Base-by-base conservation (phyloP, 371 early-diverging fungal genomes). In the Syncephalastrum contaminatum region DNA sequence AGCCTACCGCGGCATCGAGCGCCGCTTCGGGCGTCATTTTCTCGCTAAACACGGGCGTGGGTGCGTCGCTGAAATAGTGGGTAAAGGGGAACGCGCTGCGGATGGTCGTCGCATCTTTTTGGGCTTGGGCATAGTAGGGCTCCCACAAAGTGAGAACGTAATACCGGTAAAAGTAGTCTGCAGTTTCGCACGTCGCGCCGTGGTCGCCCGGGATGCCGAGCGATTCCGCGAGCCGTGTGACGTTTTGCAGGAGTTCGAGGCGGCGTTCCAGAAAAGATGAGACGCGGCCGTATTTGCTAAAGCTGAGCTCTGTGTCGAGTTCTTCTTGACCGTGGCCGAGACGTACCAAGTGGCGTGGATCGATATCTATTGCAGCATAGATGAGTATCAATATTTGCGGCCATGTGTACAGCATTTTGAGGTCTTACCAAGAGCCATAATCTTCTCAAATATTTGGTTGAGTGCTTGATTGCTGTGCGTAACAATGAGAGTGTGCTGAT, bases 391-490 rank as follows among this genome's bases (percentile, higher is more conserved):
- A 6, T 36, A 8, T 41, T 13, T n/a, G 39, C 6, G 8, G 48
- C 15, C 18, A 43, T 25, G 27, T 6, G 42, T 43, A 16, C 43
- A 4, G 20, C 8, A 27, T 13, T 5, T 16, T 16, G 7, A 13
- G 25, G 1, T 21, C 48, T 27, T 63, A 72, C 68, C 69, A 39
- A 94, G 71, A 1, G 79, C 83, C 22, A 87, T 80, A 45, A 98
- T 88, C 63, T 96, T 96, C 67, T 91, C 94, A 60, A 98, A 96
- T 18, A 98, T 83, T 56, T 93, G 94, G 71, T 97, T 96, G 41
- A 98, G 76, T 4, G 97, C 95, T 67, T 95, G 95, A 66, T 96
- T 96, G 39, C 92, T 93, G 67, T 96, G 96, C 0, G 99, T 95
- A 10, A 98, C 81, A 15, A 98, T 73, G 12, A 98, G 84, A 3